phyloP scores from a whole-genome alignment of 2,329 filamentous ascomycete genomes.

The Arthroderma sp. region DNA sequence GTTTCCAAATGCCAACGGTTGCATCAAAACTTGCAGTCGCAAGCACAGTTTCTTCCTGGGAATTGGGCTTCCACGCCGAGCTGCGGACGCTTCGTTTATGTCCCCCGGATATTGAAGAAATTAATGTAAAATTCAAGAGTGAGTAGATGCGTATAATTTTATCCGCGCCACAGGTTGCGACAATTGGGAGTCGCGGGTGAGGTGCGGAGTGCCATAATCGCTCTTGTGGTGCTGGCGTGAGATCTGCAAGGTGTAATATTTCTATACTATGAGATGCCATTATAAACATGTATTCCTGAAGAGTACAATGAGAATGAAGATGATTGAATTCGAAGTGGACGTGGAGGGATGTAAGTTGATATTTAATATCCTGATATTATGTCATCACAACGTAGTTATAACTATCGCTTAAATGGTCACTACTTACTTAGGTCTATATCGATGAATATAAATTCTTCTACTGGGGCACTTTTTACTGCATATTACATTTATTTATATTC shows the following conservation, averaged over 20 bases:
- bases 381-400: no score
- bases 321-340: no score
- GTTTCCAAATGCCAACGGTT: conserved; percentile 73
- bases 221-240: conserved; percentile 40
- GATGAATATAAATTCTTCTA: no score
- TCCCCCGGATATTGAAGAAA: conserved; percentile 70
- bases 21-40: conserved; percentile 91
- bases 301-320: not conserved
- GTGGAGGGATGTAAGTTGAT: no score
- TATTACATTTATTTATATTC: no score
- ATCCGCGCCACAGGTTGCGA: conserved; percentile 77
- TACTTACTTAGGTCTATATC: no score
- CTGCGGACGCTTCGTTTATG: conserved; percentile 83
- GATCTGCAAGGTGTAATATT: conserved; percentile 35
- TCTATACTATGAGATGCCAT: not conserved
- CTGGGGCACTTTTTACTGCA: no score
- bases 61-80: conserved; percentile 73
- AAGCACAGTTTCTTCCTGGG: conserved; percentile 57
- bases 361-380: no score
- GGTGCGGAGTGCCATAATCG: conserved; percentile 79
- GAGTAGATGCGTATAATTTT: conserved; percentile 86
- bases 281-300: not conserved
- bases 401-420: no score
- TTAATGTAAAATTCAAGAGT: conserved; percentile 63
- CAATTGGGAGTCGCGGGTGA: conserved; percentile 73